Base-by-base conservation (phyloP, 495 filamentous ascomycete species). In the Collariella sp. region DNA sequence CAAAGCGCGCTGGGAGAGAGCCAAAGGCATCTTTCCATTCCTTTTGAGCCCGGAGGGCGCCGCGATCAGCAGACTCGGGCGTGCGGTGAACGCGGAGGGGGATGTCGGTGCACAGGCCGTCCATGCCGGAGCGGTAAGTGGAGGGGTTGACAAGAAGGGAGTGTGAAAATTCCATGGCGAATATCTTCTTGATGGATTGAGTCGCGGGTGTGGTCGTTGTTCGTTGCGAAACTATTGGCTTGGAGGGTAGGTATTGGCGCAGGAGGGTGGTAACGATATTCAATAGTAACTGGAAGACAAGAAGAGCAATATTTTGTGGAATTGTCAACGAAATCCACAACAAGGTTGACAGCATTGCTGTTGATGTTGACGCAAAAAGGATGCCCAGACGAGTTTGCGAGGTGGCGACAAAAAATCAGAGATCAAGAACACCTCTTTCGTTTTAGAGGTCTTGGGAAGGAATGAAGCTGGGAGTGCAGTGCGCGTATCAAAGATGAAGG, bases 1-100 rank as follows among this genome's bases (percentile, higher is more conserved):
- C 20, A 6, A 22, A 34, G 3, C 35, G 18, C 7, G 44, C 7
- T 4, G 43, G 36, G 2, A 41, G 26, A 1, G 23, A 20, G 18
- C 52, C 36, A 7, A 48, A 42, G 4, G 23, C 4, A 0, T 20
- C 16, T 11, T 55, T 29, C 57, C 52, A 59, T 46, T 59, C 52
- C n/a, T 31, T 40, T 12, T 51, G 57, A 12, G 52, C 57, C 16
- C 46, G 45, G 35, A 55, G 34, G 24, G 24, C 26, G 33, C 46
- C 57, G 23, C 46, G 40, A 41, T 59, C 42, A 22, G 33, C 46
- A 0, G 55, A 46, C 2, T 44, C 42, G 3, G 41, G 13, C 35
- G 35, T 29, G 24, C 40, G 46, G 52, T 46, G 33, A 0, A 50
- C 5, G 12, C 52, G 52, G 9, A 59, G 5, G 18, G 52, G 46